Conservation (phyloP, 164 flowering plant species). For the Berberis vulgaris region DNA sequence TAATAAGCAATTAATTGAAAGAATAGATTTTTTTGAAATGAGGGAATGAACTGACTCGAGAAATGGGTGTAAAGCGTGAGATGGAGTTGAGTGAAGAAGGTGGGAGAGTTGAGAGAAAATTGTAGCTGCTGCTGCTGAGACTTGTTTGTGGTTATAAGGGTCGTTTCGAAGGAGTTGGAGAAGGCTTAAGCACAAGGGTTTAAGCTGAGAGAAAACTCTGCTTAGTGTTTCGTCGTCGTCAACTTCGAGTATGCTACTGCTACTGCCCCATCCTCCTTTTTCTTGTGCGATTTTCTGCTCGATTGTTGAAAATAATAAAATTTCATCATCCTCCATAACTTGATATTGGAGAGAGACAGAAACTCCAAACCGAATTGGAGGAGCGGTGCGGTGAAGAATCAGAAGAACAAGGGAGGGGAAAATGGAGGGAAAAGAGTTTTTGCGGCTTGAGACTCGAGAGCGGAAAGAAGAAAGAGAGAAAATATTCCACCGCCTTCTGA, state of each 20-base stretch:
- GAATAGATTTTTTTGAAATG: not conserved
- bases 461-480: too few species aligned
- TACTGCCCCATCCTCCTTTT: too few species aligned
- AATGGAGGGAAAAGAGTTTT: too few species aligned
- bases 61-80: conserved; percentile 47
- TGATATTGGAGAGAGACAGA: too few species aligned
- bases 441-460: too few species aligned
- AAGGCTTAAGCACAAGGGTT: conserved; percentile 42
- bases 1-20: not conserved
- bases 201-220: conserved; percentile 38
- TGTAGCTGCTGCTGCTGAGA: not conserved
- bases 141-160: conserved; percentile 23
- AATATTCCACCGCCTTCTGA: too few species aligned
- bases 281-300: too few species aligned
- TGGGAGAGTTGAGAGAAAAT: conserved; percentile 30
- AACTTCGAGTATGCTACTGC: not conserved
- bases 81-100: conserved; percentile 33
- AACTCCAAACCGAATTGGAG: too few species aligned
- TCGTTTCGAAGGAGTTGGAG: conserved; percentile 50
- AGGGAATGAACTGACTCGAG: conserved; percentile 41
- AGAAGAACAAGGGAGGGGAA: too few species aligned
- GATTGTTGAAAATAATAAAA: too few species aligned
- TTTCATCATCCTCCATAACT: too few species aligned
- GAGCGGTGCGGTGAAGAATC: too few species aligned
- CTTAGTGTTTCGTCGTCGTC: conserved; percentile 11